Conservation (phyloP, 306 rosid species). For the Cicer chorassanicum region DNA sequence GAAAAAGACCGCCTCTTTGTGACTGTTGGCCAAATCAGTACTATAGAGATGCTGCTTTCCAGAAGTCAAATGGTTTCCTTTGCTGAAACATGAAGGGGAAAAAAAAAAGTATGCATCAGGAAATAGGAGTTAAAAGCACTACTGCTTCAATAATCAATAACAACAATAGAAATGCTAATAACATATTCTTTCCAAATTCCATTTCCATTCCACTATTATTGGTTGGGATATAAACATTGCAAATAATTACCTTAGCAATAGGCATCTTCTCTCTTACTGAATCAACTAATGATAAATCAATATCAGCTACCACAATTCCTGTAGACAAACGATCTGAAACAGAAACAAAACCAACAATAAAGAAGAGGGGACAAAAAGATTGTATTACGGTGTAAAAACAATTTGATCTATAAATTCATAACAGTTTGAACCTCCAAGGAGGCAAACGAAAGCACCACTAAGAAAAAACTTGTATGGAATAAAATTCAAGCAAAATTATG, state of each 20-base stretch:
- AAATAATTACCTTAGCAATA: conserved; percentile 65
- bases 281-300: conserved; percentile 75
- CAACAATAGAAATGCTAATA: background rate
- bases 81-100: conserved; percentile 65
- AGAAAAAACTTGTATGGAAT: background rate
- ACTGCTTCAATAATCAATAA: background rate
- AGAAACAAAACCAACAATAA: conserved; percentile 31
- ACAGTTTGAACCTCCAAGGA: conserved; percentile 31
- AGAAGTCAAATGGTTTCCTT: conserved; percentile 79
- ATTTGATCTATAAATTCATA: background rate
- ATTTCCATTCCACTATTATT: background rate
- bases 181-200: background rate
- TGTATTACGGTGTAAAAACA: conserved; percentile 11
- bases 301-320: conserved; percentile 82
- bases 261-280: conserved; percentile 90
- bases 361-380: background rate
- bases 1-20: background rate
- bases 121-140: conserved; percentile 12
- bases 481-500: conserved; percentile 34
- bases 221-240: background rate
- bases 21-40: conserved; percentile 35
- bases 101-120: conserved; percentile 19
- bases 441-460: conserved; percentile 7
- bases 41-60: conserved; percentile 73
- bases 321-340: conserved; percentile 78